phyloP scores from a whole-genome alignment of 805 yeast genomes.

The Schizosaccharomyces pombe region DNA sequence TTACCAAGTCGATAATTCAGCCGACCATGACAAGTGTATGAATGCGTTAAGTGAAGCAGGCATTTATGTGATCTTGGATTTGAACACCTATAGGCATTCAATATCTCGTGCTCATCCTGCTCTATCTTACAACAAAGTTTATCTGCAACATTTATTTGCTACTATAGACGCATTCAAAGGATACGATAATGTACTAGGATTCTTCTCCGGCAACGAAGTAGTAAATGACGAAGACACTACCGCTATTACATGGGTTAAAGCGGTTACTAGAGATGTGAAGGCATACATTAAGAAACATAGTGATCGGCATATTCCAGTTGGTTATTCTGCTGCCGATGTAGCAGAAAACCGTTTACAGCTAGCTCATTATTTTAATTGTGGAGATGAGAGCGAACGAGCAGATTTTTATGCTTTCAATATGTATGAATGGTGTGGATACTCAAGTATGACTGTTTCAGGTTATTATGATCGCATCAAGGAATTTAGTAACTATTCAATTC shows the following conservation, averaged over 20 bases:
- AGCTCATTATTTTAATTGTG: conserved; percentile 61
- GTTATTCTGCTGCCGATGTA: conserved; percentile 94
- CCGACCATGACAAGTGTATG: conserved; percentile 80
- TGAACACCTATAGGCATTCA: conserved; percentile 74
- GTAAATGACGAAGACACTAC: conserved; percentile 50
- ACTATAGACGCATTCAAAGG: conserved; percentile 60
- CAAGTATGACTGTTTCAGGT: conserved; percentile 61
- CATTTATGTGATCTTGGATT: conserved; percentile 74
- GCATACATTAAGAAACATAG: conserved; percentile 27
- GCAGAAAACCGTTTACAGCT: conserved; percentile 49
- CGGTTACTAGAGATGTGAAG: conserved; percentile 62
- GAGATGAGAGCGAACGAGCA: conserved; percentile 25
- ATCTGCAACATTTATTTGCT: conserved; percentile 51
- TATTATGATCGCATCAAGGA: conserved; percentile 46
- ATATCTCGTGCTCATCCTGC: conserved; percentile 83
- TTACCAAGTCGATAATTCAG: conserved; percentile 60
- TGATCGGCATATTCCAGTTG: conserved; percentile 58
- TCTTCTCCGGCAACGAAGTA: conserved; percentile 81
- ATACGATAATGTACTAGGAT: conserved; percentile 74
- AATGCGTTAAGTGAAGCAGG: conserved; percentile 75
- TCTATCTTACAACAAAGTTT: conserved; percentile 53
- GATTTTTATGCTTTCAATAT: conserved; percentile 71
- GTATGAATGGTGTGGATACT: conserved; percentile 72
- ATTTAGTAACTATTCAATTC: conserved; percentile 42
- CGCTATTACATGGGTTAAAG: conserved; percentile 49